Base-by-base conservation (phyloP, 805 yeast genomes). In the Suhomyces kilbournensis region DNA sequence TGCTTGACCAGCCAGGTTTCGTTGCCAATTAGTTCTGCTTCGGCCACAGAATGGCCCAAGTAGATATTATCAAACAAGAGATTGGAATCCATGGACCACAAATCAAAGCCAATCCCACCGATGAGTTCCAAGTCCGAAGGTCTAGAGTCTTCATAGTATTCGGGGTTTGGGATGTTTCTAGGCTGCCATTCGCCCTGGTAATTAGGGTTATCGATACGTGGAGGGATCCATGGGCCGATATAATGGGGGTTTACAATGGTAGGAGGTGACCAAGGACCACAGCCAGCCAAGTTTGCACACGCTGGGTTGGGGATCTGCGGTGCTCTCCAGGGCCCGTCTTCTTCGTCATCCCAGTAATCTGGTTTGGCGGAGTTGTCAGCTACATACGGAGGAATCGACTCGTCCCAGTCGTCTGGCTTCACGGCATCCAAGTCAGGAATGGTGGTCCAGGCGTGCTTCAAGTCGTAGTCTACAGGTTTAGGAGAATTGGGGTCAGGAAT, bases 381-480 rank as follows among this genome's bases (percentile, higher is more conserved):
- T 52, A 92, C 82, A 54, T 69, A 80, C 54, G 70, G 76, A 9
- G 81, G 78, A 23, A 76, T 79, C 19, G 77, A 76, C 61, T 86
- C 96, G 59, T 83, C 82, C 97, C 97, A 92, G 56, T 80, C 85
- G 25, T 71, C 85, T 7, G 97, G 97, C 67, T 81, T 86, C 7
- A 46, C 62, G 7, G 85, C 87, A 4, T 74, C 69, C 17, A 91
- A 87, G 67, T 92, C 94, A 10, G 81, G 74, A 53, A 92, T 86
- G 49, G 54, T 49, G 61, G 72, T 64, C 56, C 69, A 65, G 19
- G 89, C 93, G 52, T 82, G 85, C 48, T 71, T 74, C 65, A 83
- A 91, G 64, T 90, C 96, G 88, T 96, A 92, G 63, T 88, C 94
- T 3, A 72, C 89, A 7, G 97, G 97, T 69, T 90, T 89, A 34